Evolutionary conservation across 1,139 yeast genomes (phyloP).

Genomic region (Sugiyamaella neomexicana): DNA sequence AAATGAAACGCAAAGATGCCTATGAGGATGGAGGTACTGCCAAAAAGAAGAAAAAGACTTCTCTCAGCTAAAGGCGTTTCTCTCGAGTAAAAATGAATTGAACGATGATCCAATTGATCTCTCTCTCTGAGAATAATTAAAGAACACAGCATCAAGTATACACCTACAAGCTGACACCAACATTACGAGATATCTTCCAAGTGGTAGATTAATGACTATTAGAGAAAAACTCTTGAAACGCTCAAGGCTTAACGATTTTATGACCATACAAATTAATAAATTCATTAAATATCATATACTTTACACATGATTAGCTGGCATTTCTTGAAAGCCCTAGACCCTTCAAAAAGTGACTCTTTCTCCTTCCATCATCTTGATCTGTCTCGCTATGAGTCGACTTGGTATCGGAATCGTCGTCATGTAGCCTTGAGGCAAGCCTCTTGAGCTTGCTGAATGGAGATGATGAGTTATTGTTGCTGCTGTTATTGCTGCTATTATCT

Average conservation of each 20-base stretch:
- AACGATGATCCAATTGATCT: too few relatives aligned
- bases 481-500: background rate
- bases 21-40: conserved; percentile 19
- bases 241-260: background rate
- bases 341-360: conserved; percentile 10
- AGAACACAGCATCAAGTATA: too few relatives aligned
- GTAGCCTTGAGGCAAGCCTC: conserved; percentile 12
- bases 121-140: too few relatives aligned
- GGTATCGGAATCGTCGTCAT: conserved; percentile 10
- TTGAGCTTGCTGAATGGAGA: conserved; percentile 20
- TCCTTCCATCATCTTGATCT: conserved; percentile 6
- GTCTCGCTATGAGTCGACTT: background rate
- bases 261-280: background rate
- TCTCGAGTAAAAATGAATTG: too few relatives aligned
- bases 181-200: too few relatives aligned
- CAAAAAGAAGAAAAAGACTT: conserved; percentile 18
- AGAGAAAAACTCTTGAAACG: background rate
- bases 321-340: conserved; percentile 4
- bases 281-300: background rate
- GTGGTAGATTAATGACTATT: conserved; percentile 1
- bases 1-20: conserved; percentile 25
- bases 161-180: too few relatives aligned
- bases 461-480: conserved; percentile 1
- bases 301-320: background rate
- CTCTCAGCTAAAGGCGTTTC: background rate